These are phyloP conservation scores for Thelephora aurantiotincta DNA, from an alignment of 768 basidiomycete genomes.

Conservation along the genomic window DNA sequence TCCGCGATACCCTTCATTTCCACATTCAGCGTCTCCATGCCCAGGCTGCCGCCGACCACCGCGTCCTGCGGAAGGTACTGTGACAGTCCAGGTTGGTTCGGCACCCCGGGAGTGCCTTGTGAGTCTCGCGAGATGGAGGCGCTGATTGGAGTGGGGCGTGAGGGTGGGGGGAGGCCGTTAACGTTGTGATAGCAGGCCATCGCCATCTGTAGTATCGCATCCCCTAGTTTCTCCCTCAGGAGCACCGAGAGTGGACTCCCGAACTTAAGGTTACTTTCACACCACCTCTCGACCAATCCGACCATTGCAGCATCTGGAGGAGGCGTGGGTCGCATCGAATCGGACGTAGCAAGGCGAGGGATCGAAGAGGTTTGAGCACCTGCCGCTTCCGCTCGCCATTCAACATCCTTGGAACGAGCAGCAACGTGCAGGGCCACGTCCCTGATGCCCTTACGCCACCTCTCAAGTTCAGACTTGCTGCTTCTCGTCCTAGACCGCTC, in stretches of 20 bases:
- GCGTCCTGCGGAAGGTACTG: conserved; percentile 7
- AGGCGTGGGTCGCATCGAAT: conserved; percentile 19
- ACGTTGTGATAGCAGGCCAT: conserved; percentile 49
- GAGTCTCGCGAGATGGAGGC: conserved; percentile 3
- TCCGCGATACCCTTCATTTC: conserved; percentile 60
- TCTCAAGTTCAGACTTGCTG: conserved; percentile 27
- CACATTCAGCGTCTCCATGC: conserved; percentile 57
- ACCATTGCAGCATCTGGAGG: conserved; percentile 45
- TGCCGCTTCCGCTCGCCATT: conserved; percentile 3
- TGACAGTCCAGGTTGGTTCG: conserved; percentile 4
- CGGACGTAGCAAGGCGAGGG: conserved; percentile 4
- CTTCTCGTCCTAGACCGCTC: conserved; percentile 10
- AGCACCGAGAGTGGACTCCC: conserved; percentile 26
- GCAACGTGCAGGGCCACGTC: conserved; percentile 69
- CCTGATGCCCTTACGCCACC: conserved; percentile 41
- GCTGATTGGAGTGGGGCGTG: conserved; percentile 14
- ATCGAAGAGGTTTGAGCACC: conserved; percentile 2
- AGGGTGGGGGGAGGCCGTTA: conserved; percentile 32
- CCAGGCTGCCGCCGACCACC: conserved; percentile 26
- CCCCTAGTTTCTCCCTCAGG: conserved; percentile 7
- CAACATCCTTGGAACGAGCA: conserved; percentile 42
- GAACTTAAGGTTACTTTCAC: conserved; percentile 41
- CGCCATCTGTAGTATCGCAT: conserved; percentile 40
- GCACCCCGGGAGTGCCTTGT: conserved; percentile 1
- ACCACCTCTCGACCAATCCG: conserved; percentile 46